phyloP scores from a whole-genome alignment of 805 yeast species.

The Zygosaccharomyces rouxii region DNA sequence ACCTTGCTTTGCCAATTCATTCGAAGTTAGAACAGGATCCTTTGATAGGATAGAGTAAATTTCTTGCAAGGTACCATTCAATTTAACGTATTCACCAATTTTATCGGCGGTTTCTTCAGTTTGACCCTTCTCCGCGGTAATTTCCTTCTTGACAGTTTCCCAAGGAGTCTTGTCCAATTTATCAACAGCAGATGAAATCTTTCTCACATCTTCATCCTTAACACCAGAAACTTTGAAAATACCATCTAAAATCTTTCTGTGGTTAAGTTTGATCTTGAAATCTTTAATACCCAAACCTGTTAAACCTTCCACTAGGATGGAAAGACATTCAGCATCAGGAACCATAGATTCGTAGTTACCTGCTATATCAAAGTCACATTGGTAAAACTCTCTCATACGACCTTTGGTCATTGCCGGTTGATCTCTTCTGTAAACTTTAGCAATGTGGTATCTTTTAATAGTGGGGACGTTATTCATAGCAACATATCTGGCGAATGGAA shows the following conservation, averaged over 20 bases:
- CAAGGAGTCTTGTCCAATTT: conserved; percentile 94
- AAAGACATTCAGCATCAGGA: conserved; percentile 88
- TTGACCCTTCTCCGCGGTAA: conserved; percentile 87
- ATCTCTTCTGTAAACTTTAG: conserved; percentile 97
- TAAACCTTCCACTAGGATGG: conserved; percentile 79
- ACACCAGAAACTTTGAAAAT: conserved; percentile 95
- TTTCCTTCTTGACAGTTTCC: conserved; percentile 90
- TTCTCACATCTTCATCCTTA: conserved; percentile 87
- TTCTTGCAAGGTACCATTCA: conserved; percentile 70
- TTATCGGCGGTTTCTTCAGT: conserved; percentile 86
- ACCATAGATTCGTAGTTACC: conserved; percentile 92
- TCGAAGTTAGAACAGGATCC: conserved; percentile 55
- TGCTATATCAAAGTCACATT: conserved; percentile 97
- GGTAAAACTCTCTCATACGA: conserved; percentile 98
- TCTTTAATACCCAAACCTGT: conserved; percentile 78
- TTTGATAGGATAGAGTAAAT: conserved; percentile 50
- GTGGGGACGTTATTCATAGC: conserved; percentile 90
- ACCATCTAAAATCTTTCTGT: conserved; percentile 94
- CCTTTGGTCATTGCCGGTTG: conserved; percentile 99
- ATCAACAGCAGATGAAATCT: conserved; percentile 91
- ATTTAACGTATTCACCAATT: conserved; percentile 87
- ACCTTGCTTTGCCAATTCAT: conserved; percentile 76
- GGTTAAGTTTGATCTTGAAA: conserved; percentile 89
- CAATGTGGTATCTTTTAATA: conserved; percentile 94
- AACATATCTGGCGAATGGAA: conserved; percentile 95